Percentiles rank a stretch among this genome's conserved stretches.
Conservation (phyloP, 2,329 filamentous ascomycete species). For the Pseudophaeomoniella oleicola region DNA sequence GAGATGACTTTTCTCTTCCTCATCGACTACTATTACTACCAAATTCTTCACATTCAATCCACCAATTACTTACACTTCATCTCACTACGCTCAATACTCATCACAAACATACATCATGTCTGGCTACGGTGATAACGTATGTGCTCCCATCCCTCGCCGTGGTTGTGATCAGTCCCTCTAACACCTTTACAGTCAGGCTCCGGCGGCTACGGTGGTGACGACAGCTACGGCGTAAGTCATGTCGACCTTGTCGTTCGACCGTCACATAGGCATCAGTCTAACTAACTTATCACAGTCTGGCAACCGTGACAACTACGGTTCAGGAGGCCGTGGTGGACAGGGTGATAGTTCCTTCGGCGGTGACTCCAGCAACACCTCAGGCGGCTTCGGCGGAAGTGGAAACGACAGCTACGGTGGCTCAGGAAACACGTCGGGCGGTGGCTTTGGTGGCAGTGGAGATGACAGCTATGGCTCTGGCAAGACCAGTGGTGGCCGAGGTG, state of each 20-base stretch:
- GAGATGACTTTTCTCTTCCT: background rate
- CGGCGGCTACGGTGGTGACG: slow-evolving; percentile 10
- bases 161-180: slow-evolving; percentile 3
- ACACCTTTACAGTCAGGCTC: slow-evolving; percentile 7
- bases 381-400: slow-evolving; percentile 2
- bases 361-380: background rate
- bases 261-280: background rate
- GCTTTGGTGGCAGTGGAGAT: no score
- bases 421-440: no score
- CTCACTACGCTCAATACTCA: no score
- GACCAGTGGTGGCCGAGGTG: slow-evolving; percentile 1
- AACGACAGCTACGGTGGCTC: no score
- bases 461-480: slow-evolving; percentile 7
- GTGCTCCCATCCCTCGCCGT: background rate
- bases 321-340: no score
- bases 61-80: background rate
- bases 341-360: no score
- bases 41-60: slow-evolving; percentile 1
- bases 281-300: background rate
- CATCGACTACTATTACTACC: background rate
- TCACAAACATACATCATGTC: slow-evolving; percentile 7
- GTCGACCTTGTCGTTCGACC: no score
- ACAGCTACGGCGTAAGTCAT: slow-evolving; percentile 10
- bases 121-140: slow-evolving; percentile 10
- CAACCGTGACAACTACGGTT: slow-evolving; percentile 1